Conservation (phyloP, 2,329 filamentous ascomycete species). For the Hypomyces rosellus region DNA sequence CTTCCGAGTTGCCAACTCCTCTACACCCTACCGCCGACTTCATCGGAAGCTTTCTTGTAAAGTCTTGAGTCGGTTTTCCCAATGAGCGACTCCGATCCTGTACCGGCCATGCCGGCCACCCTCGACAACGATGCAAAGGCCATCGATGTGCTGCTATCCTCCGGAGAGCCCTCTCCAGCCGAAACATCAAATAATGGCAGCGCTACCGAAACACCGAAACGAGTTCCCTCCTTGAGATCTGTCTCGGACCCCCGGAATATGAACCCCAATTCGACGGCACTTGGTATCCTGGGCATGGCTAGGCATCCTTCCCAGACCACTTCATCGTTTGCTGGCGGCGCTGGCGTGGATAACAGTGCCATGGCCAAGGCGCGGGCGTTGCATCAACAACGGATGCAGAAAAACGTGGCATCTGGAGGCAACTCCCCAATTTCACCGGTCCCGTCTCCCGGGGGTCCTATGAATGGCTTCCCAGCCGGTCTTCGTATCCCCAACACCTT, state of each 20-base stretch:
- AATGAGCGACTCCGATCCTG: slow-evolving; percentile 29
- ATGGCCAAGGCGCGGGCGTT: slow-evolving; percentile 44
- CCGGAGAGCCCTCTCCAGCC: slow-evolving; percentile 41
- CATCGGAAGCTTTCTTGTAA: neutral
- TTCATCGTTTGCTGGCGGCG: slow-evolving; percentile 27
- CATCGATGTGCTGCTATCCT: slow-evolving; percentile 35
- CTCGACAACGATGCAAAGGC: slow-evolving; percentile 25
- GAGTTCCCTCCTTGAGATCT: slow-evolving; percentile 54
- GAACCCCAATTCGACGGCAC: slow-evolving; percentile 76
- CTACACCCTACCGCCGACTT: neutral
- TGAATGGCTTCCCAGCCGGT: slow-evolving; percentile 36
- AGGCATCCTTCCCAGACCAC: slow-evolving; percentile 44
- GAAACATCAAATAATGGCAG: slow-evolving; percentile 42
- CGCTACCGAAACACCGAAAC: slow-evolving; percentile 35
- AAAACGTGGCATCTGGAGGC: slow-evolving; percentile 30
- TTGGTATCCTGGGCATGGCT: slow-evolving; percentile 66
- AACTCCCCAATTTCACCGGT: slow-evolving; percentile 25
- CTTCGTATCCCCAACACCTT: slow-evolving; percentile 36
- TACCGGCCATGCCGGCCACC: slow-evolving; percentile 44
- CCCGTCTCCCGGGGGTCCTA: slow-evolving; percentile 21
- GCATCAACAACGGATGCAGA: slow-evolving; percentile 40
- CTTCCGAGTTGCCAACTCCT: slow-evolving; percentile 2
- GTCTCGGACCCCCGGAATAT: slow-evolving; percentile 58
- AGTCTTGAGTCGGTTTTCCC: neutral
- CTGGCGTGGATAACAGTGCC: slow-evolving; percentile 33